Evolutionary conservation across 345 rosid genomes (phyloP).

Genomic region (Citrus medica): DNA sequence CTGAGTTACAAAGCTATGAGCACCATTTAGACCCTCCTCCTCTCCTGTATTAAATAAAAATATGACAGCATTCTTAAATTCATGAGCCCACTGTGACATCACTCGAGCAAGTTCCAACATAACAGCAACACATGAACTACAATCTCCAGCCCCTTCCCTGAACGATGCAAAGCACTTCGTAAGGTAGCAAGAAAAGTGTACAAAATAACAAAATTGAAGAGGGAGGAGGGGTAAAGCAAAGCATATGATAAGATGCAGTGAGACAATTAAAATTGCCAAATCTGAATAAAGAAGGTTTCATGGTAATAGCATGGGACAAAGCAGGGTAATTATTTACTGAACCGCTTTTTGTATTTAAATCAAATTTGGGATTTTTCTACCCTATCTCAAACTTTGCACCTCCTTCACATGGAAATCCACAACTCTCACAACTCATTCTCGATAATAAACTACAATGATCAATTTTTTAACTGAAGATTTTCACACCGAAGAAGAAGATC

Average conservation of each 20-base stretch:
- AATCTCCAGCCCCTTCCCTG: conserved; percentile 98
- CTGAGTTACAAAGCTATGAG: conserved; percentile 98
- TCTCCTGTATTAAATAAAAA: conserved; percentile 93
- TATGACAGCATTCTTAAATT: conserved; percentile 81
- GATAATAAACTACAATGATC: neutral
- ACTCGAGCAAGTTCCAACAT: conserved; percentile 97
- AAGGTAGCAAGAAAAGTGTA: neutral
- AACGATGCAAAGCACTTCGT: conserved; percentile 20
- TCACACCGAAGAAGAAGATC: neutral
- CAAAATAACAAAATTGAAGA: neutral
- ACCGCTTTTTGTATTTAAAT: neutral
- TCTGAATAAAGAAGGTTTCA: neutral
- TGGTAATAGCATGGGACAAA: neutral
- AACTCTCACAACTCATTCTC: neutral
- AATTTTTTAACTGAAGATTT: neutral
- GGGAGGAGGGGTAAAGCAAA: neutral
- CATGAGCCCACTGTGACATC: conserved; percentile 90
- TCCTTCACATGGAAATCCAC: neutral
- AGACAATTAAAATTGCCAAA: neutral
- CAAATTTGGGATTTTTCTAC: neutral
- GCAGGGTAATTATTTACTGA: neutral
- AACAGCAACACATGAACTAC: conserved; percentile 92
- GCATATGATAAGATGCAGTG: neutral
- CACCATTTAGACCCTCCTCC: conserved; percentile 96
- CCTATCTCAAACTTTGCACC: neutral